These are phyloP conservation scores for Tolypocladium sp. DNA, from an alignment of 2,329 filamentous ascomycete genomes.

Conservation along the genomic window DNA sequence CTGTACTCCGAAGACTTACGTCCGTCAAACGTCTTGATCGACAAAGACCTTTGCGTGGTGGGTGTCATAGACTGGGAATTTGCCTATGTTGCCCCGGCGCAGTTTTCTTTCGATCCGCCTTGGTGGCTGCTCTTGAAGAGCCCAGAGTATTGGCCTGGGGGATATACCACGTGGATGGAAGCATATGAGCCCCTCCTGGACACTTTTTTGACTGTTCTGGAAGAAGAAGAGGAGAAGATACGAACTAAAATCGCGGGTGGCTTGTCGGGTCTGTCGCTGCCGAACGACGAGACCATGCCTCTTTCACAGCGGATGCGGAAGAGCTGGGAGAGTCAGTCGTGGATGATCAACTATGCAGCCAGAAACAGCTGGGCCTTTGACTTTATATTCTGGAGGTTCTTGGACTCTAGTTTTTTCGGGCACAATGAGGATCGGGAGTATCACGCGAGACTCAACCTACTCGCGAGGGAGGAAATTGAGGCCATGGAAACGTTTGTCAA, in stretches of 20 bases:
- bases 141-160: constrained; percentile 21
- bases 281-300: not conserved
- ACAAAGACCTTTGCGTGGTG: constrained; percentile 15
- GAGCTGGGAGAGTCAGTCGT: constrained; percentile 23
- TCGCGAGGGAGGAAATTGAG: too few species aligned
- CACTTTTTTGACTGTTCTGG: constrained; percentile 23
- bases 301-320: constrained; percentile 22
- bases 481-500: too few species aligned
- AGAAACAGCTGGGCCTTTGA: constrained; percentile 28
- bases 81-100: constrained; percentile 20
- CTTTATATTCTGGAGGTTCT: constrained; percentile 23
- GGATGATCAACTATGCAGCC: constrained; percentile 23
- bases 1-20: constrained; percentile 17
- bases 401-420: constrained; percentile 23
- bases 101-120: constrained; percentile 25
- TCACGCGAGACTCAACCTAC: constrained; percentile 10
- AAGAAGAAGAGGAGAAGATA: constrained; percentile 18
- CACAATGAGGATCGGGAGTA: constrained; percentile 6
- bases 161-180: constrained; percentile 17
- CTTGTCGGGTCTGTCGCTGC: too few species aligned
- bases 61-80: constrained; percentile 34
- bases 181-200: constrained; percentile 21
- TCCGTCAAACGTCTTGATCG: constrained; percentile 22
- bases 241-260: not conserved
- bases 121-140: constrained; percentile 27